A percentile compares a stretch with the other conserved stretches of the same genome.
Conservation (phyloP, 108 stramenopile genomes). For the Bacterosira constricta region DNA sequence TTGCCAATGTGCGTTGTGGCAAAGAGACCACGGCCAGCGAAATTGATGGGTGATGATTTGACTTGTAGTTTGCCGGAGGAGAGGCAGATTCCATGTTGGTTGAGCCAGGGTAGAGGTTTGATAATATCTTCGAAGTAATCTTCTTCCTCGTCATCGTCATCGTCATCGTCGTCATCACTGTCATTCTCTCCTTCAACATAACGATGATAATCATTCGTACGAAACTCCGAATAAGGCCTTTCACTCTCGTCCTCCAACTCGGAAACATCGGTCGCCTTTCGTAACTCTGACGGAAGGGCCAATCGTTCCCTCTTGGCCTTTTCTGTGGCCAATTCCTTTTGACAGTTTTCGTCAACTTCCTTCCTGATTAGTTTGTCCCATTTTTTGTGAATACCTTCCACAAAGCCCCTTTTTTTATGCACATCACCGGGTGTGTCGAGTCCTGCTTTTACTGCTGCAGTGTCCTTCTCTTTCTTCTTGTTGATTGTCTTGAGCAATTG, state of each 20-base stretch:
- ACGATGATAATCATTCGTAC: slow-evolving; percentile 30
- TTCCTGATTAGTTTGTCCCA: slow-evolving; percentile 17
- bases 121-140: background rate
- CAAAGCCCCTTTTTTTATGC: slow-evolving; percentile 22
- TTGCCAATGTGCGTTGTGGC: slow-evolving; percentile 32
- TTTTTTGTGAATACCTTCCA: slow-evolving; percentile 34
- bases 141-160: slow-evolving; percentile 3
- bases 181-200: background rate
- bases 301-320: slow-evolving; percentile 34
- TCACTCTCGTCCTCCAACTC: slow-evolving; percentile 19
- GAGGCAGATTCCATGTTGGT: slow-evolving; percentile 56
- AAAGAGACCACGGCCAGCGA: slow-evolving; percentile 49
- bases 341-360: slow-evolving; percentile 22
- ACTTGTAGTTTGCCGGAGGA: slow-evolving; percentile 41
- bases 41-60: slow-evolving; percentile 28
- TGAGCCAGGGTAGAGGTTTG: slow-evolving; percentile 41
- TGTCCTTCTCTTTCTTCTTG: background rate
- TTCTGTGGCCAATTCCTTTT: slow-evolving; percentile 35
- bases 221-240: slow-evolving; percentile 37
- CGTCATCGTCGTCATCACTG: slow-evolving; percentile 1
- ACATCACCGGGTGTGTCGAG: too few relatives aligned
- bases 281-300: too few relatives aligned
- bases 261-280: slow-evolving; percentile 39
- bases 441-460: too few relatives aligned
- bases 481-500: background rate